phyloP scores from a whole-genome alignment of 148 eudicot genomes.

The Salicornia ramosissima region DNA sequence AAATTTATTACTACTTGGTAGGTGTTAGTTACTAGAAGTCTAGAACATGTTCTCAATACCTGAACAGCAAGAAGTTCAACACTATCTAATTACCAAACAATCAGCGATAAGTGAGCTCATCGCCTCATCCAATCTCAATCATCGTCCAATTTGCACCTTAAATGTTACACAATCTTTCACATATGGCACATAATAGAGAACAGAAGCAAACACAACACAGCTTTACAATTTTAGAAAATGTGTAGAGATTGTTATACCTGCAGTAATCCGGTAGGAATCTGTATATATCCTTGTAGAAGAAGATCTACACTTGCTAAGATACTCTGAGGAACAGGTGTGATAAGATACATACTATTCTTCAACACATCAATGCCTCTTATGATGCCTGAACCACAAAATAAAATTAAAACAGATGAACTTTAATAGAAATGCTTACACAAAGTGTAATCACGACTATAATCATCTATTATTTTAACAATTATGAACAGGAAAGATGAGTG shows the following conservation, averaged over 20 bases:
- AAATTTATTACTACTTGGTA: too few species aligned
- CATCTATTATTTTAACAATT: not conserved
- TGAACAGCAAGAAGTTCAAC: too few species aligned
- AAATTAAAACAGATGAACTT: not conserved
- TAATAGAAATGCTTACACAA: not conserved
- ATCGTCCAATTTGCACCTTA: too few species aligned
- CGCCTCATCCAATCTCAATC: too few species aligned
- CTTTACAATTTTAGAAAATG: not conserved
- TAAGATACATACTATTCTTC: not conserved
- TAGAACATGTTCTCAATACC: too few species aligned
- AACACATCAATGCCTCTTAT: not conserved
- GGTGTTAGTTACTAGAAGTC: too few species aligned
- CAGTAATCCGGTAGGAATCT: not conserved
- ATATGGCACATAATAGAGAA: too few species aligned
- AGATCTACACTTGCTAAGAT: not conserved
- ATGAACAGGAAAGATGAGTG: not conserved
- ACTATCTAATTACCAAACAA: too few species aligned
- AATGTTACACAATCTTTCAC: too few species aligned
- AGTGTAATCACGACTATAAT: not conserved
- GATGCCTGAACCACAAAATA: constrained; percentile 14
- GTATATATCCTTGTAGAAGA: not conserved
- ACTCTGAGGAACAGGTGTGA: not conserved
- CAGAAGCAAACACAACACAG: too few species aligned
- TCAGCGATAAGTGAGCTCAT: too few species aligned
- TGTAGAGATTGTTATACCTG: not conserved